Evolutionary conservation across 371 early-diverging fungal species (phyloP).

Genomic region (Haplosporangium sp.): DNA sequence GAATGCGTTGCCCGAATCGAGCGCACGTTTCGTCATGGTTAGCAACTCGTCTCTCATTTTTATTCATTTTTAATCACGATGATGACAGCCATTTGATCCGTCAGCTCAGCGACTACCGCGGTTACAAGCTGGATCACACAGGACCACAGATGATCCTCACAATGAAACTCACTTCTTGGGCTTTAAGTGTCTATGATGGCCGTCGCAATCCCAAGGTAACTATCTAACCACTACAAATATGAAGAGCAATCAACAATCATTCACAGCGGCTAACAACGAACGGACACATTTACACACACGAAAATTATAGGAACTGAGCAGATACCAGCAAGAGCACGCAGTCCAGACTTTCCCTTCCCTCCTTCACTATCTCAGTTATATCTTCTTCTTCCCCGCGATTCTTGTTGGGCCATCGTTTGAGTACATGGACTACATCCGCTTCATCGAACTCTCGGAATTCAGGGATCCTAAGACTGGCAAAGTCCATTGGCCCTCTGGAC

Average conservation of each 20-base stretch:
- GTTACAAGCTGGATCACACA: constrained; percentile 80
- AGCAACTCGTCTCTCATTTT: neutral
- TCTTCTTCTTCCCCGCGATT: constrained; percentile 89
- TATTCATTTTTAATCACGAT: constrained; percentile 2
- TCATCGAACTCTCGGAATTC: constrained; percentile 62
- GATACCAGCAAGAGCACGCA: constrained; percentile 72
- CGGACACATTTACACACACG: too few relatives aligned
- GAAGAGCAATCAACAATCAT: neutral
- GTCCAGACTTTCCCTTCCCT: constrained; percentile 73
- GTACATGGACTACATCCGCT: constrained; percentile 75
- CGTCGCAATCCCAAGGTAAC: constrained; percentile 55
- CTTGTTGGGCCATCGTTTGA: constrained; percentile 91
- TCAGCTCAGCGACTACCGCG: constrained; percentile 64
- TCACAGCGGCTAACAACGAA: too few relatives aligned
- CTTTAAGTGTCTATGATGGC: constrained; percentile 86
- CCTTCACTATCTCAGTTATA: constrained; percentile 87
- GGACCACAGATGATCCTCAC: constrained; percentile 93
- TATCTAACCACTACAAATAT: neutral
- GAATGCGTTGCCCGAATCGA: too few relatives aligned
- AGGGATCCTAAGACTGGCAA: constrained; percentile 55
- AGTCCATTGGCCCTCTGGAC: constrained; percentile 45
- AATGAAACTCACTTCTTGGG: constrained; percentile 89
- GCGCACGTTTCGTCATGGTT: too few relatives aligned
- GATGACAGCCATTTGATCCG: constrained; percentile 68
- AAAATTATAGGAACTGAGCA: constrained; percentile 57